These are phyloP conservation scores for Lasiodiplodia theobromae DNA, from an alignment of 2,329 filamentous ascomycete genomes.

Conservation along the genomic window DNA sequence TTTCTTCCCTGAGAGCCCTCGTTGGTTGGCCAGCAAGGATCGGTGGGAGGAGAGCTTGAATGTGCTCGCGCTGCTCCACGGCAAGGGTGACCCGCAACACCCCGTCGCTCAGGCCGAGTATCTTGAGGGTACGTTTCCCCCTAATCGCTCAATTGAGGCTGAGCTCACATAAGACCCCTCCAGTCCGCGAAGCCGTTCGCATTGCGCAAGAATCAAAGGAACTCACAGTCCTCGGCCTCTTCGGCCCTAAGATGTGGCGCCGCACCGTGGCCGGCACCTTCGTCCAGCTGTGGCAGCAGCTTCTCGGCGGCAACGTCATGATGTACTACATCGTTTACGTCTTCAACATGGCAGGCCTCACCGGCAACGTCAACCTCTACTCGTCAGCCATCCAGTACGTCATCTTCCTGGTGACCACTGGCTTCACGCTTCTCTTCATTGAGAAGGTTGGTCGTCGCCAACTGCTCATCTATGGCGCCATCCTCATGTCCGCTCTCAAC, in stretches of 20 bases:
- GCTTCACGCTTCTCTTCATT: slow-evolving; percentile 67
- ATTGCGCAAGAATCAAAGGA: slow-evolving; percentile 23
- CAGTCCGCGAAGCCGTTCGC: slow-evolving; percentile 30
- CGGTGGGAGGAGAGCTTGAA: slow-evolving; percentile 70
- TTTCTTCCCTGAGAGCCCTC: slow-evolving; percentile 61
- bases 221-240: slow-evolving; percentile 26
- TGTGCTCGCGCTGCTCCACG: slow-evolving; percentile 63
- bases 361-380: slow-evolving; percentile 30
- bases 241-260: slow-evolving; percentile 59
- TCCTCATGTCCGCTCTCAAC: slow-evolving; percentile 66
- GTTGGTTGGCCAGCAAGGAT: slow-evolving; percentile 74
- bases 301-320: slow-evolving; percentile 44
- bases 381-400: slow-evolving; percentile 64
- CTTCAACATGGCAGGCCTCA: slow-evolving; percentile 55
- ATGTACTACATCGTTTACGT: slow-evolving; percentile 66
- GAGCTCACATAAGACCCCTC: not conserved
- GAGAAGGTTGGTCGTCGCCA: slow-evolving; percentile 66
- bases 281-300: slow-evolving; percentile 65
- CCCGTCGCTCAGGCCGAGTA: slow-evolving; percentile 69
- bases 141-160: not conserved
- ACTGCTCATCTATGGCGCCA: slow-evolving; percentile 62
- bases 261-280: slow-evolving; percentile 63
- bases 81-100: slow-evolving; percentile 61
- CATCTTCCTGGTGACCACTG: slow-evolving; percentile 67
- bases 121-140: slow-evolving; percentile 52